Percentiles rank a stretch among this genome's conserved stretches.
These are phyloP conservation scores for Diplodia scrobiculata DNA, from an alignment of 2,329 filamentous ascomycete genomes.

Conservation along the genomic window DNA sequence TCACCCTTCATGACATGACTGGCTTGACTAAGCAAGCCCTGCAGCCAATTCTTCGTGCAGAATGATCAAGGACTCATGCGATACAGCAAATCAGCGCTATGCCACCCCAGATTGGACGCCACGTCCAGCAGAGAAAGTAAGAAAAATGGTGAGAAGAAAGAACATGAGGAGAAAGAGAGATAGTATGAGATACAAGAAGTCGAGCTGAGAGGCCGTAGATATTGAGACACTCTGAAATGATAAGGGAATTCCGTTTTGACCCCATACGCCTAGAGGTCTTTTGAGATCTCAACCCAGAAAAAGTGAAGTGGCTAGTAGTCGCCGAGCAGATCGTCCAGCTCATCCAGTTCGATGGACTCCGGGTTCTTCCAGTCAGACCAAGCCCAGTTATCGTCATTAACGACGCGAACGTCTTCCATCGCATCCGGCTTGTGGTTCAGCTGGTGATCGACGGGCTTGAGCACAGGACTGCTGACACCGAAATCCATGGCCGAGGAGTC, in stretches of 20 bases:
- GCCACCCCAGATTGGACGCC: slow-evolving; percentile 8
- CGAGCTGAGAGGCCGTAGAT: slow-evolving; percentile 20
- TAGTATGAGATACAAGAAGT: slow-evolving; percentile 26
- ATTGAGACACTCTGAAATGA: slow-evolving; percentile 12
- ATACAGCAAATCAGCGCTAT: slow-evolving; percentile 23
- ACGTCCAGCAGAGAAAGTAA: slow-evolving; percentile 10
- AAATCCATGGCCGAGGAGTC: slow-evolving; percentile 31
- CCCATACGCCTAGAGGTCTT: slow-evolving; percentile 19
- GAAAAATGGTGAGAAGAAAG: slow-evolving; percentile 4
- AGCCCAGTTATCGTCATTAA: slow-evolving; percentile 38
- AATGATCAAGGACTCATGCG: slow-evolving; percentile 14
- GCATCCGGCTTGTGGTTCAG: slow-evolving; percentile 32
- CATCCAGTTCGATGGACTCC: slow-evolving; percentile 87
- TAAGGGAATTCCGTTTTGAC: slow-evolving; percentile 20
- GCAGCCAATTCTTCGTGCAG: not conserved
- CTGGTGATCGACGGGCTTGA: slow-evolving; percentile 46
- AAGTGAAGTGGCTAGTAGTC: slow-evolving; percentile 57
- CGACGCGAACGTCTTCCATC: slow-evolving; percentile 40
- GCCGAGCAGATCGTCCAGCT: slow-evolving; percentile 84
- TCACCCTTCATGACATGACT: slow-evolving; percentile 4
- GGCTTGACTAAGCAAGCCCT: slow-evolving; percentile 14
- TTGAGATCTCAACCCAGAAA: not conserved
- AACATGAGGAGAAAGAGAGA: not conserved
- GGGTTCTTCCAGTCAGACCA: slow-evolving; percentile 64
- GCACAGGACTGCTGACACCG: slow-evolving; percentile 50